These are phyloP conservation scores for Nitzschia inconspicua DNA, from an alignment of 108 stramenopile genomes.

Conservation along the genomic window DNA sequence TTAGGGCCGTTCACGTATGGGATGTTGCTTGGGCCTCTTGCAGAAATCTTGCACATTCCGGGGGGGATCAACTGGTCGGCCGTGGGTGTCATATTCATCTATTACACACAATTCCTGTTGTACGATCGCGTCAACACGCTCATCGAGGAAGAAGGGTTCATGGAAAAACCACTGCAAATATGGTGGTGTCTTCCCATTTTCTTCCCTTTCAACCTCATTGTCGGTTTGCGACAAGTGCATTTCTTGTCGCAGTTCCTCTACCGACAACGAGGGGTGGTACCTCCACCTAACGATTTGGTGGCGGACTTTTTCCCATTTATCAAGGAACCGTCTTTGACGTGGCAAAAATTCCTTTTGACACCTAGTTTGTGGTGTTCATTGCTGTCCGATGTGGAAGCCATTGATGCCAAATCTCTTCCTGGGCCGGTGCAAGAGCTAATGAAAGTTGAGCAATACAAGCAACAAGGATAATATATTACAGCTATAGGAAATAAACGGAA, in stretches of 20 bases:
- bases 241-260: constrained; percentile 34
- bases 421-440: constrained; percentile 16
- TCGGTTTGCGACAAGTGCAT: constrained; percentile 43
- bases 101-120: constrained; percentile 36
- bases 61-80: constrained; percentile 30
- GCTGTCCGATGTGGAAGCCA: constrained; percentile 14
- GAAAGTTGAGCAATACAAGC: too few species aligned
- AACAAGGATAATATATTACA: too few species aligned
- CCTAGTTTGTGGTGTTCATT: constrained; percentile 34
- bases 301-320: constrained; percentile 41
- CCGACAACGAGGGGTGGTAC: constrained; percentile 6
- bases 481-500: too few species aligned
- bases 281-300: constrained; percentile 26
- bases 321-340: constrained; percentile 15
- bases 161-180: constrained; percentile 16
- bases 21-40: constrained; percentile 30
- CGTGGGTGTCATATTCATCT: constrained; percentile 19
- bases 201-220: constrained; percentile 40
- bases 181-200: constrained; percentile 42
- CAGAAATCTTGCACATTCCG: constrained; percentile 19
- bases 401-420: constrained; percentile 26
- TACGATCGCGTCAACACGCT: constrained; percentile 41
- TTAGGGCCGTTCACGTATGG: constrained; percentile 20
- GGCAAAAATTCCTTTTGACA: constrained; percentile 31
- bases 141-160: constrained; percentile 16